Base-by-base conservation (phyloP, 805 yeast species). In the Kuraishia ogatae region DNA sequence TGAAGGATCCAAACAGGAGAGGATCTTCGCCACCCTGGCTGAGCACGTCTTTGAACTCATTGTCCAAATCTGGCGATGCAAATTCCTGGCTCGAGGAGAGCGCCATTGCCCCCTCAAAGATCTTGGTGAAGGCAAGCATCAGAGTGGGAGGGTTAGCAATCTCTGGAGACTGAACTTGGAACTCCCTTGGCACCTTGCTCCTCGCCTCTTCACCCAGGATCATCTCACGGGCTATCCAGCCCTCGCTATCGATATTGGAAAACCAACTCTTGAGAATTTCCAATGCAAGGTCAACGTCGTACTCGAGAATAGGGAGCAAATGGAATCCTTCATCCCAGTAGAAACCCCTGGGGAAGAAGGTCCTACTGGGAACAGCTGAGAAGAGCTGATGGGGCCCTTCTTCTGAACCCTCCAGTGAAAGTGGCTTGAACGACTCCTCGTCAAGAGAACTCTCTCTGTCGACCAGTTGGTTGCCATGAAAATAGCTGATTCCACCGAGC, bases 251-350 rank as follows among this genome's bases (percentile, higher is more conserved):
- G 58, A 91, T 89, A 48, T 89, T 70, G 43, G 78, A 69, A 66
- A 93, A 89, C 99, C 99, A 94, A 53, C 96, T 87, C 64, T 84
- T 78, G 56, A 92, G 66, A 19, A 94, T 84, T 60, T 89, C 94
- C 58, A 91, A 74, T 0, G 83, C 89, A 50, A 92, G 73, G 64
- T 89, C 96, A 17, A 88, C 77, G 69, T 94, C 98, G 66, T 86
- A 92, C 51, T 86, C 85, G 61, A 88, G 69, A 46, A 94, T 73
- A 7, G 96, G 96, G 48, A 92, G 73, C 57, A 93, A 74, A 67
- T 93, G 97, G 70, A 94, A 94, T 0, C 99, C 99, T 71, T 94
- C 99, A 70, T 94, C 99, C 99, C 99, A 94, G 65, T 89, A 90
- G 65, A 94, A 94, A 0, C 99, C 99, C 59, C 99, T 79, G 2